Evolutionary conservation across 352 stramenopile species (phyloP).

Genomic region (Phytophthora multivora): DNA sequence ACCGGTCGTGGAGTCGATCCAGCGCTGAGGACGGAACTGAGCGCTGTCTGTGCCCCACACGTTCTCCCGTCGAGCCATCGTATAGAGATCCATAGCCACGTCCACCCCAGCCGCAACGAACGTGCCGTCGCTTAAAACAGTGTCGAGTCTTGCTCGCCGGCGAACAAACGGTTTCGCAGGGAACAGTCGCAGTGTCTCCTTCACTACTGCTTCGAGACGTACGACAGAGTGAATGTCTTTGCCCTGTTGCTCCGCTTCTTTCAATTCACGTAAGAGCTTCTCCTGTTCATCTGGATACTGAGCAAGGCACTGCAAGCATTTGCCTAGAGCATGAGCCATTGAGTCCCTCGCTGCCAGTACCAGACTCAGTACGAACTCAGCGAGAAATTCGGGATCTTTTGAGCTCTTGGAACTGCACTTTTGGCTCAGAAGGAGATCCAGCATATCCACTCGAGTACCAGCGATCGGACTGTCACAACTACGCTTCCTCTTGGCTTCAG

Average conservation of each 20-base stretch:
- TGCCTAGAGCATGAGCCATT: slow-evolving; percentile 60
- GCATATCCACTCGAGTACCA: slow-evolving; percentile 22
- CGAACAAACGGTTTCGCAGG: slow-evolving; percentile 37
- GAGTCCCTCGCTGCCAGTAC: slow-evolving; percentile 73
- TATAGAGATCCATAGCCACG: slow-evolving; percentile 56
- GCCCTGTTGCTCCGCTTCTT: slow-evolving; percentile 5
- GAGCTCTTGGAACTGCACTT: slow-evolving; percentile 23
- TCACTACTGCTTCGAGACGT: slow-evolving; percentile 59
- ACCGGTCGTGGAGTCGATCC: slow-evolving; percentile 42
- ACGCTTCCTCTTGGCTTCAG: slow-evolving; percentile 19
- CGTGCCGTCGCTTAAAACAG: slow-evolving; percentile 60
- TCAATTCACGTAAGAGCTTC: slow-evolving; percentile 33
- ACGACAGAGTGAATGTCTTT: slow-evolving; percentile 25
- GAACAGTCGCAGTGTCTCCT: slow-evolving; percentile 65
- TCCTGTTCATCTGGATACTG: slow-evolving; percentile 56
- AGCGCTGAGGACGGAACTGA: slow-evolving; percentile 64
- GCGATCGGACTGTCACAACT: slow-evolving; percentile 10
- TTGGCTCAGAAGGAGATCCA: slow-evolving; percentile 24
- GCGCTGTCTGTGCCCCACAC: slow-evolving; percentile 52
- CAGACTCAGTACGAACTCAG: slow-evolving; percentile 74
- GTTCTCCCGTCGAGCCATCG: slow-evolving; percentile 42
- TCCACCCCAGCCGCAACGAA: slow-evolving; percentile 46
- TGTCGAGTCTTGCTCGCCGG: slow-evolving; percentile 51
- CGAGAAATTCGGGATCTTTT: slow-evolving; percentile 35
- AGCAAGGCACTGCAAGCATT: slow-evolving; percentile 65